Evolutionary conservation across 257 asterid genomes (phyloP).

Genomic region (Sherardia arvensis): DNA sequence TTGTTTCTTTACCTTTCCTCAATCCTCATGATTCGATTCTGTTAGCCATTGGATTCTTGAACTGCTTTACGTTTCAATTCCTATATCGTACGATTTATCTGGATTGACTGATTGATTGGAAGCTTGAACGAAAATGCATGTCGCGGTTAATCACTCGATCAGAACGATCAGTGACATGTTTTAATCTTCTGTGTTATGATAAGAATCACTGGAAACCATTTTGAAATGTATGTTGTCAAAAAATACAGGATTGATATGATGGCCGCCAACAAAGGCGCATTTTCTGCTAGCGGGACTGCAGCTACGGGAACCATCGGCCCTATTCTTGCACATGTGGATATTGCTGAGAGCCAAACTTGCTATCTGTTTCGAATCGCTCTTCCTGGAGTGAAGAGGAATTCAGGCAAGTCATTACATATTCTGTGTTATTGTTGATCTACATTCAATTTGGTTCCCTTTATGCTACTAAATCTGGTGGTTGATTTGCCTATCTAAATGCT

Average conservation of each 20-base stretch:
- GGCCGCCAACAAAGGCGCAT: slow-evolving; percentile 45
- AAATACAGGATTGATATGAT: too few relatives aligned
- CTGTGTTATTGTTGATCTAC: not conserved
- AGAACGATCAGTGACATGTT: not conserved
- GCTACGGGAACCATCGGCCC: slow-evolving; percentile 60
- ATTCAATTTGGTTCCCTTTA: not conserved
- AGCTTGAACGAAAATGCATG: not conserved
- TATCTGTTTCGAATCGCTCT: slow-evolving; percentile 81
- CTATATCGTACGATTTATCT: not conserved
- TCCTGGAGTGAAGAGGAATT: slow-evolving; percentile 85
- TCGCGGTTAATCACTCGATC: not conserved
- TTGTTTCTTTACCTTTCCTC: not conserved
- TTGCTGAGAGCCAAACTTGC: slow-evolving; percentile 67
- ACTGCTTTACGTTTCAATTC: not conserved
- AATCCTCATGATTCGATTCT: not conserved
- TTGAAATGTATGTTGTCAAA: too few relatives aligned
- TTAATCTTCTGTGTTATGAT: not conserved
- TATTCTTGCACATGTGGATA: slow-evolving; percentile 56
- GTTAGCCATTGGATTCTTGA: not conserved
- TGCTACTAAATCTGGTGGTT: not conserved
- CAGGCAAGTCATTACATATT: slow-evolving; percentile 37
- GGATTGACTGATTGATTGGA: not conserved
- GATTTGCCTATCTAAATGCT: not conserved
- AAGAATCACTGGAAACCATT: not conserved
- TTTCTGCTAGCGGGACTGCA: slow-evolving; percentile 64